Evolutionary conservation across 495 filamentous ascomycete species (phyloP), one percentile per base, ranked within the genome.

Genomic region (Tetracladium setigerum): DNA sequence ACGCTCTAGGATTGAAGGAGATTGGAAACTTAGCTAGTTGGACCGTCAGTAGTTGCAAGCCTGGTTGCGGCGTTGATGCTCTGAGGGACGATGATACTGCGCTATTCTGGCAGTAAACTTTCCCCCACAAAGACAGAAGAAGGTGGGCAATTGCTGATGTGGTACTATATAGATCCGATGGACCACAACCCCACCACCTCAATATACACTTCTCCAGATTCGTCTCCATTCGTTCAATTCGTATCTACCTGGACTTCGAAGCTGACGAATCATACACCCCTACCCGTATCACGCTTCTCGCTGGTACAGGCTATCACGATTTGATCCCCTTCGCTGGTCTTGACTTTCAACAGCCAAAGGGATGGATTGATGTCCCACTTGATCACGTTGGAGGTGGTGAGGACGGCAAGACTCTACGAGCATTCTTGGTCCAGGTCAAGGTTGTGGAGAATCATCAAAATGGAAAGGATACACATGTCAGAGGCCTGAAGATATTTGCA

Each of bases 391-490:
- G 72, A 2, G 70, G 72, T n/a, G 74, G 75, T 1, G 58, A 61
- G 1, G 75, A 79, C 19, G 82, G 79, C 0, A 80, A 80, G 62
- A 84, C 87, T 6, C 76, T 96, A 24, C 78, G 87, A 50, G 87
- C 83, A 31, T 94, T 85, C 68, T 77, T 97, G 37, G 72, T 96
- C 11, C 89, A 95, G 62, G 80, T 97, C 42, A 77, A 79, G 41
- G 76, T 98, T 52, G 75, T 87, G 47, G 94, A 95, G 68, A 98
- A 98, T 56, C 92, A 98, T 66, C 92, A 98, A 71, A 98, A 98
- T 64, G 92, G 92, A 46, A 98, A 98, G 62, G 92, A 98, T 63
- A 98, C 92, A 3, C 92, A 98, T 73, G 80, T 98, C 34, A 81
- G 92, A 32, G 91, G 87, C 0, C 74, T 98, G 61, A 90, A 96